Evolutionary conservation across 768 basidiomycete genomes (phyloP).

Genomic region (Paxillus ammoniavirescens): DNA sequence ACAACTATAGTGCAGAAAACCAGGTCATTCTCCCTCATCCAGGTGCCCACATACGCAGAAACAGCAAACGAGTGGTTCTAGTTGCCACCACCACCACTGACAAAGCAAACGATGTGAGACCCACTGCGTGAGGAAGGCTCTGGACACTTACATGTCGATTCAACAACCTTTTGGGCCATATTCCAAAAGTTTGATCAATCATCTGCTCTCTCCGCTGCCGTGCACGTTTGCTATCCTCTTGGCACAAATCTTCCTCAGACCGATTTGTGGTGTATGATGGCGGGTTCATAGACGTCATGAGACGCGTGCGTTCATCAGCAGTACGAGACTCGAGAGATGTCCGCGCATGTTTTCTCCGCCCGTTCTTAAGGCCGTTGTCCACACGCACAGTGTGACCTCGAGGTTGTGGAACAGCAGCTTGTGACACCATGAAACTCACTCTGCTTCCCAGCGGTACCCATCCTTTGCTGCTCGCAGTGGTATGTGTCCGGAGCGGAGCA

Average conservation of each 20-base stretch:
- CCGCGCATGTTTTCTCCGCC: constrained; percentile 4
- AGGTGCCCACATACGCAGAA: constrained; percentile 44
- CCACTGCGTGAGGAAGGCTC: background rate
- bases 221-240: constrained; percentile 30
- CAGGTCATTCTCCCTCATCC: constrained; percentile 50
- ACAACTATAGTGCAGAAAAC: background rate
- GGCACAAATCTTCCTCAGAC: constrained; percentile 16
- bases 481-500: constrained; percentile 65
- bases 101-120: constrained; percentile 1
- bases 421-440: constrained; percentile 35
- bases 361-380: background rate
- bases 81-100: constrained; percentile 86
- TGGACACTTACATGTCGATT: constrained; percentile 60
- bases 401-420: background rate
- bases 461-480: constrained; percentile 46
- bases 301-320: constrained; percentile 38
- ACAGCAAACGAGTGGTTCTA: constrained; percentile 65
- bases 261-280: constrained; percentile 18
- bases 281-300: constrained; percentile 30
- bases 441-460: constrained; percentile 66
- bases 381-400: background rate
- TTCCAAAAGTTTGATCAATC: constrained; percentile 57
- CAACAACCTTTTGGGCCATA: constrained; percentile 66
- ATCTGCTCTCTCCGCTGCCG: constrained; percentile 40
- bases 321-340: constrained; percentile 13